Base-by-base conservation (phyloP, 1,284 basidiomycete species). In the Pseudozyma hubeiensis region DNA sequence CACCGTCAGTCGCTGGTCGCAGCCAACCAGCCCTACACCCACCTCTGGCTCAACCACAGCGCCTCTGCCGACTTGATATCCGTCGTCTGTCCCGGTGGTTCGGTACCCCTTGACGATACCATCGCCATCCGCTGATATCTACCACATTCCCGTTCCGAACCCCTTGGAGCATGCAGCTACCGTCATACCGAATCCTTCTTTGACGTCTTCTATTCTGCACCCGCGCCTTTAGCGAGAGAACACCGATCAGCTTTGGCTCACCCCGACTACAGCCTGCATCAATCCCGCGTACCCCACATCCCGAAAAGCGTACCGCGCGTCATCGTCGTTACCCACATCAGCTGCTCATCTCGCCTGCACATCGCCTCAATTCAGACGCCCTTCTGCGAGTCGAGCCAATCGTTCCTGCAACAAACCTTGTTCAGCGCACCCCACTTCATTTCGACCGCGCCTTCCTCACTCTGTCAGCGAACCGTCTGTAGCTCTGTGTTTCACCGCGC, bases 131-230 rank as follows among this genome's bases (percentile, higher is more conserved):
- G n/a, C 52, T 53, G 52, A 53, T 48, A 45, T 30, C 41, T 14
- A 10, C 50, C 14, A 24, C 64, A 66, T 66, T 66, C 64, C 53
- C 64, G 49, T 57, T 67, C 64, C 58, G 50, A 56, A 39, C 54
- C 58, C 64, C 61, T 40, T 49, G 40, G 53, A 29, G 35, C 6
- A 60, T 61, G 54, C 58, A 35, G 52, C 30, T 45, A 49, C 53
- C 53, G 33, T 40, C 9, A 16, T 11, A 34, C 39, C n/a, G 47
- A 30, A 16, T 51, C 35, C 19, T 30, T 35, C 41, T 30, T 35
- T 47, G 45, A 35, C 45, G 7, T 19, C n/a, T 44, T 50, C 14
- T 46, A 8, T 47, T 44, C 56, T 51, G 14, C 39, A 43, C 49
- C n/a, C 17, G 41, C 39, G 19, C 43, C 53, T 34, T 57, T 48